Evolutionary conservation across 768 basidiomycete genomes (phyloP), one percentile per base, ranked within the genome.

Genomic region (Exsudoporus frostii): DNA sequence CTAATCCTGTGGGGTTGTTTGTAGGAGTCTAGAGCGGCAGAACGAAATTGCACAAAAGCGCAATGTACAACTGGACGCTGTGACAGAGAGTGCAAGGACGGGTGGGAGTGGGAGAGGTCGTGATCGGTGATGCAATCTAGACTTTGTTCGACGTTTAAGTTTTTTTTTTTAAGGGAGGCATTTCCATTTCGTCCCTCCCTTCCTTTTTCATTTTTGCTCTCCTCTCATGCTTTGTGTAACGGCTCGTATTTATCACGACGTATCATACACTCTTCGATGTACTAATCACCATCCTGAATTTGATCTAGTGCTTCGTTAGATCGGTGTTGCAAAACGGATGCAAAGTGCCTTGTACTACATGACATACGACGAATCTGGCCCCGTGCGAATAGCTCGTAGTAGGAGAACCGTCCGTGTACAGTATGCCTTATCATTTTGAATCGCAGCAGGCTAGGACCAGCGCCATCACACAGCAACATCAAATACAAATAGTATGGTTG

Each of bases 41-140:
- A 74, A 88, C 30, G 90, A 92, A 24, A 70, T 84, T 22, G 89
- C 90, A n/a, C 82, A 85, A 65, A 88, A 84, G 65, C 81, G 92
- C 37, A 88, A 30, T 30, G 58, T 32, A n/a, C 72, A 72, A 33
- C 53, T 74, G 8, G 68, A 71, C 0, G 58, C 60, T 13, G 69
- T 74, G 40, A 58, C 72, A 1, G 73, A 73, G 41, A 53, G 24
- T 10, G 57, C 57, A 14, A 72, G 57, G 57, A 29, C 44, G 7
- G 27, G 58, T 0, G 50, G 53, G 15, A 49, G 41, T 44, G 59
- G 53, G 22, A 62, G 53, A 45, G 38, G 50, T 38, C 58, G 64
- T 34, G 65, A 60, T 54, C 60, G 65, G 27, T 66, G 45, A 62
- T 41, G 14, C 30, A 15, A 50, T 47, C 39, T 52, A 33, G 3